Percentiles rank a stretch among this genome's conserved stretches.
Conservation (phyloP, 495 filamentous ascomycete species). For the Penicillium ucsense region DNA sequence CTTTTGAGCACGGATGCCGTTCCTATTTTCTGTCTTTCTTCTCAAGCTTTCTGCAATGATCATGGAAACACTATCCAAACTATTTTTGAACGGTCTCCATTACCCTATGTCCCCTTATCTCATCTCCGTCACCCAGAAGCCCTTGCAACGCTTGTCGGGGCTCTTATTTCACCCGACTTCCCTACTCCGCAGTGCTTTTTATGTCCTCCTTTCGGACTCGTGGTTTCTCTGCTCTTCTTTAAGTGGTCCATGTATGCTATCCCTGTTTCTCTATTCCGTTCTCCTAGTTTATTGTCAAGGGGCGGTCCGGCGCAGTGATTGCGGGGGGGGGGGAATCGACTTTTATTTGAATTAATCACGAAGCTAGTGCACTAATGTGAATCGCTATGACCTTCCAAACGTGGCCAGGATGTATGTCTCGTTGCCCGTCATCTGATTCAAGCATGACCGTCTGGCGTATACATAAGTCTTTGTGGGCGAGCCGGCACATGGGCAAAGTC, state of each 20-base stretch:
- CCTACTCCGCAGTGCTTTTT: too few species aligned
- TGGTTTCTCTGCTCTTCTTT: neutral
- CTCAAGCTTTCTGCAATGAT: neutral
- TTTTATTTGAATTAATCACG: too few species aligned
- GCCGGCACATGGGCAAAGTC: too few species aligned
- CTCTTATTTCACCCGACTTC: neutral
- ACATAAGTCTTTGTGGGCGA: too few species aligned
- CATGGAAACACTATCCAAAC: neutral
- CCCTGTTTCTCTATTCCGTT: neutral
- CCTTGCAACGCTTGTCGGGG: neutral
- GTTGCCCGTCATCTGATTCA: too few species aligned
- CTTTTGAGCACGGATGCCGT: neutral
- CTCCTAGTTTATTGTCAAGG: slow-evolving; percentile 19
- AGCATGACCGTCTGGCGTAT: too few species aligned
- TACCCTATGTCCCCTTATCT: neutral
- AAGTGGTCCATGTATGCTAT: neutral
- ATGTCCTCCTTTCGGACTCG: neutral
- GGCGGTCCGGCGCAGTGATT: slow-evolving; percentile 29
- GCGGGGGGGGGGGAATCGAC: slow-evolving; percentile 17
- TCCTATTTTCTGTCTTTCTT: neutral
- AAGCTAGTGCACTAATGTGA: too few species aligned
- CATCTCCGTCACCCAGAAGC: too few species aligned
- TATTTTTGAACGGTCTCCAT: neutral
- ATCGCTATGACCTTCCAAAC: too few species aligned
- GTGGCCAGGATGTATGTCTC: too few species aligned